Base-by-base conservation (phyloP, 352 stramenopile species). In the Globisporangium spiculum region DNA sequence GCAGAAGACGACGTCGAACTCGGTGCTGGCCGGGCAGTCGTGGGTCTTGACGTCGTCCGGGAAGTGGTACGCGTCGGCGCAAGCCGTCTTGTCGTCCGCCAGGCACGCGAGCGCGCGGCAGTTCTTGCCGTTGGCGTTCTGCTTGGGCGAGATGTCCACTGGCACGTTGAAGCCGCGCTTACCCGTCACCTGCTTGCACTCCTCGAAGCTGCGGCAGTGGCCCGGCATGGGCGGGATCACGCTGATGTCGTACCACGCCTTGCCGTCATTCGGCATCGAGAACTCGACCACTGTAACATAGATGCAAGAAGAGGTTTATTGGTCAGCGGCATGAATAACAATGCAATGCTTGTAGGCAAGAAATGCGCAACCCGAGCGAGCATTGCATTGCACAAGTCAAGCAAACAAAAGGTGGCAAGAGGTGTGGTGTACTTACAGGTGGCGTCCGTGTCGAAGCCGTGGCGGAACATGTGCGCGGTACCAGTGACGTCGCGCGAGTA, bases 21-120 rank as follows among this genome's bases (percentile, higher is more conserved):
- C 70, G 3, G 74, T 77, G 22, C 66, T 71, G 3, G 38, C 54
- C 0, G 78, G 74, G 30, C 84, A 93, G 55, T 75, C 75, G 72
- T 84, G 82, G n/a, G 76, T 92, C 75, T 93, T 93, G 53, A 63
- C 74, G 66, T 91, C 72, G 68, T 90, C 84, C 5, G 84, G 84
- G 68, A 73, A 93, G 18, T 82, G 72, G 72, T 93, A 93, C 10
- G 79, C 84, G 50, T 90, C 81, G 9, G 65, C 48, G 64, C 83
- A 91, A 4, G 57, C 12, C 0, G 61, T 30, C 32, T 77, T 66
- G 67, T 77, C 72, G 34, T 83, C 70, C 0, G 36, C 27, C 0
- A 67, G 61, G 18, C 84, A 90, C 7, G 67, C 56, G 10, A 93
- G 60, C 20, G 56, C 24, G 10, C 59, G 26, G 66, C 83, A 93